These are phyloP conservation scores for Leishmania amazonensis DNA, from an alignment of 208 protist genomes.

Conservation along the genomic window DNA sequence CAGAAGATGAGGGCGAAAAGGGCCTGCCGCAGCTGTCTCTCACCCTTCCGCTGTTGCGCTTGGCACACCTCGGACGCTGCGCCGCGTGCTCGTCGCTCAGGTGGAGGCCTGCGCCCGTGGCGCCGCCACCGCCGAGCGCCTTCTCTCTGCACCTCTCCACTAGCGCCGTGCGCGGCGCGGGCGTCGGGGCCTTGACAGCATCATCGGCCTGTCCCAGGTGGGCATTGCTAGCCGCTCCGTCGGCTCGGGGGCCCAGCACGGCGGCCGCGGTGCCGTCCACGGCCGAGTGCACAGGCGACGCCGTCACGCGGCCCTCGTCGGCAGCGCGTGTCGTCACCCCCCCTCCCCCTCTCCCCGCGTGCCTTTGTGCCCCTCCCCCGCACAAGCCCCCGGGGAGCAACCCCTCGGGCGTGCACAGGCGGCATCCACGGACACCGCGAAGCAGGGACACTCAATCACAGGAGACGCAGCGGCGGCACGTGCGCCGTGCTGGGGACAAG, in stretches of 20 bases:
- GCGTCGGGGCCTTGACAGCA: not conserved
- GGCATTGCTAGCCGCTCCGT: not conserved
- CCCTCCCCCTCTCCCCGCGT: not conserved
- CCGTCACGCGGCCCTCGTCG: too few species aligned
- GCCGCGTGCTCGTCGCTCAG: slow-evolving; percentile 1
- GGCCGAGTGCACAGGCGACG: too few species aligned
- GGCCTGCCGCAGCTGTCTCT: not conserved
- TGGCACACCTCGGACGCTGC: too few species aligned
- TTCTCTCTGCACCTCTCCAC: not conserved
- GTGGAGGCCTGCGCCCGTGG: not conserved
- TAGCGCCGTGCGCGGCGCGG: not conserved
- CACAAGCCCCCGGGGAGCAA: too few species aligned
- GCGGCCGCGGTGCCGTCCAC: not conserved
- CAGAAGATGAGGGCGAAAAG: not conserved
- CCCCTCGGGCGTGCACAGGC: not conserved
- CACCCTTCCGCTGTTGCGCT: not conserved
- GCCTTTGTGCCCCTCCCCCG: not conserved
- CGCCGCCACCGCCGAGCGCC: not conserved
- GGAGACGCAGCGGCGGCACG: not conserved
- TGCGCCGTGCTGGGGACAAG: slow-evolving; percentile 5
- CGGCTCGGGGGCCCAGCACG: not conserved
- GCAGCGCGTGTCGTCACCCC: not conserved
- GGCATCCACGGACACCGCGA: not conserved
- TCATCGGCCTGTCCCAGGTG: not conserved
- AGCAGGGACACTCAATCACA: not conserved